phyloP scores from a whole-genome alignment of 257 asterid genomes.

The Ligustrum vulgare region DNA sequence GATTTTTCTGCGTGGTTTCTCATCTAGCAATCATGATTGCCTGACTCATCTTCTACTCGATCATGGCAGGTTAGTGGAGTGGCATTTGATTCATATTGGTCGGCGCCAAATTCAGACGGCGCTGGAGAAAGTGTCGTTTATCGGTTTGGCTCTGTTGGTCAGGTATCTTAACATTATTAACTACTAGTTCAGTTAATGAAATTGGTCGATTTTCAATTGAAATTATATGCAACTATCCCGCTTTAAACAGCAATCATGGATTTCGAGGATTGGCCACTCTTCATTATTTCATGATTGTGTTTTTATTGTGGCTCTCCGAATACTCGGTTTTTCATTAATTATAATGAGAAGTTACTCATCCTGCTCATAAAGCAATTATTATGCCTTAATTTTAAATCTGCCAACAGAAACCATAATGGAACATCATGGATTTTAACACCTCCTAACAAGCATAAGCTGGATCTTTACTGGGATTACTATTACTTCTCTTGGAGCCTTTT shows the following conservation, averaged over 20 bases:
- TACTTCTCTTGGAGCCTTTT: background rate
- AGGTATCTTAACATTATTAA: conserved; percentile 53
- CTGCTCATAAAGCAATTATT: background rate
- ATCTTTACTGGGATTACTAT: background rate
- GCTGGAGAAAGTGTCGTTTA: conserved; percentile 78
- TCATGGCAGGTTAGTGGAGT: conserved; percentile 93
- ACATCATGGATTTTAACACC: background rate
- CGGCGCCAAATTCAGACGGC: conserved; percentile 83
- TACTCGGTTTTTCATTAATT: background rate
- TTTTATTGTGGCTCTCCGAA: background rate
- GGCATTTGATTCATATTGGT: conserved; percentile 96
- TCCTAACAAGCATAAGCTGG: background rate
- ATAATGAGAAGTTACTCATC: background rate
- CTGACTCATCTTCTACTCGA: conserved; percentile 21
- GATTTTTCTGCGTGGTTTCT: conserved; percentile 14
- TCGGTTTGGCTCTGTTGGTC: conserved; percentile 99
- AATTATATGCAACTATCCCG: background rate
- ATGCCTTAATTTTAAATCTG: background rate
- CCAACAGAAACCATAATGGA: background rate
- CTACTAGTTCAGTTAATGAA: conserved; percentile 7
- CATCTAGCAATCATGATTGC: conserved; percentile 18
- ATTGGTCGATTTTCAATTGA: background rate
- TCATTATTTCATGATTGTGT: background rate
- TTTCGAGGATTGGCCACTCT: background rate
- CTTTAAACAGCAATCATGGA: background rate